Base-by-base conservation (phyloP, 1,139 yeast genomes). In the Candida glucosophila region DNA sequence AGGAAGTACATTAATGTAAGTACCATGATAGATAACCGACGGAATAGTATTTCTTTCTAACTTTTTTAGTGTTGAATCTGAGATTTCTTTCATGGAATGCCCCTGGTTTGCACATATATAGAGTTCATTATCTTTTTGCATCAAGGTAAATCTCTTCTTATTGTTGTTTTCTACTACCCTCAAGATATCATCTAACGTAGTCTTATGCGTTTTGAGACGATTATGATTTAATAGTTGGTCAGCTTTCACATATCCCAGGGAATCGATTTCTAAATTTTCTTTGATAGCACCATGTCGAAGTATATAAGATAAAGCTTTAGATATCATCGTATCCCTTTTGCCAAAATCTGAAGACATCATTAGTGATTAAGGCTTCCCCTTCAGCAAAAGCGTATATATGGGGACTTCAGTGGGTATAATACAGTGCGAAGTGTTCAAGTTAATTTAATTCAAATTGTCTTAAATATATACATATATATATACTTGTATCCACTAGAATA, bases 21-120 rank as follows among this genome's bases (percentile, higher is more conserved):
- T 90, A 5, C 98, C 98, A 47, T 92, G 98, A 19, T 82, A 73
- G 4, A 83, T 64, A 13, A 39, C 41, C 2, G 30, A 22, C 1
- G 58, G 58, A 2, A 47, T 28, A 9, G 49, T 43, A 3, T 32
- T 43, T 7, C 29, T 17, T n/a, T 42, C 35, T 14, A 60, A 34
- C 14, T 23, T 20, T 10, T 31, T 62, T 14, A 70, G 63, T 19
- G 68, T 68, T 10, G 43, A 44, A 17, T 66, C 64, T 10, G 35
- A 37, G 0, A 79, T 66, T 1, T 54, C 44, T 15, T 51, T 39
- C 9, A 90, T 55, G 0, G 94, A 76, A 49, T 90, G 98, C 6
- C 98, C 98, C 49, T 90, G 98, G 29, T 77, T 78, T 2, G 98
- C 98, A 44, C 96, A 73, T 9, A 90, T 79, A 19, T 40, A 51